phyloP scores from a whole-genome alignment of 768 basidiomycete genomes.

The Lentinula sp. region DNA sequence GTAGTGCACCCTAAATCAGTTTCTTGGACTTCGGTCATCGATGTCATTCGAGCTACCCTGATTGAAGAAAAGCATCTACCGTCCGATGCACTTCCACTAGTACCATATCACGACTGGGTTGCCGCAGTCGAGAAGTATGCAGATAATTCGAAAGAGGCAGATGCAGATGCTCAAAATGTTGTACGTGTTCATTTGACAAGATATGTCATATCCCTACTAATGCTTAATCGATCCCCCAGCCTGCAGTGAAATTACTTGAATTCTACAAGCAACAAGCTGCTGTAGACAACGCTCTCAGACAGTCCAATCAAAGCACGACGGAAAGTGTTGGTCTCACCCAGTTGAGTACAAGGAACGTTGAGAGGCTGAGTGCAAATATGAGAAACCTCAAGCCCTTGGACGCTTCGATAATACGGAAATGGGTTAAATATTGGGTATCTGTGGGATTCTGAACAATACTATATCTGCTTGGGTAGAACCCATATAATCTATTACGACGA shows the following conservation, averaged over 20 bases:
- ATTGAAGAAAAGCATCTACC: slow-evolving; percentile 11
- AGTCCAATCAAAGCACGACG: not conserved
- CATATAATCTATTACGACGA: too few relatives aligned
- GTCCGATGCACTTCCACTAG: slow-evolving; percentile 11
- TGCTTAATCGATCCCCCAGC: slow-evolving; percentile 14
- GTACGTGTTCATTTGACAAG: slow-evolving; percentile 17
- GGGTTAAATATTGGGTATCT: slow-evolving; percentile 2
- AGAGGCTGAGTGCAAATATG: not conserved
- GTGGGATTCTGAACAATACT: not conserved
- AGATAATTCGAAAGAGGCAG: slow-evolving; percentile 15
- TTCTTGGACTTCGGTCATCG: slow-evolving; percentile 21
- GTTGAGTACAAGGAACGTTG: not conserved
- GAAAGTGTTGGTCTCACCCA: slow-evolving; percentile 3
- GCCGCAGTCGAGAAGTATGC: slow-evolving; percentile 17
- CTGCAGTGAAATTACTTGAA: slow-evolving; percentile 24
- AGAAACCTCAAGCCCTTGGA: not conserved
- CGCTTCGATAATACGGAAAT: not conserved
- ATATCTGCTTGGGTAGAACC: too few relatives aligned
- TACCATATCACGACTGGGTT: slow-evolving; percentile 24
- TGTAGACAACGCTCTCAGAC: slow-evolving; percentile 12
- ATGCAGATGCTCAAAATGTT: slow-evolving; percentile 22
- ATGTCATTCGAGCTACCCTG: slow-evolving; percentile 14
- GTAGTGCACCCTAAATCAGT: slow-evolving; percentile 30
- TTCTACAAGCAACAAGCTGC: slow-evolving; percentile 18
- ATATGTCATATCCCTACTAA: not conserved